Evolutionary conservation across 2,329 filamentous ascomycete species (phyloP).

Genomic region (Scytalidium sp.): DNA sequence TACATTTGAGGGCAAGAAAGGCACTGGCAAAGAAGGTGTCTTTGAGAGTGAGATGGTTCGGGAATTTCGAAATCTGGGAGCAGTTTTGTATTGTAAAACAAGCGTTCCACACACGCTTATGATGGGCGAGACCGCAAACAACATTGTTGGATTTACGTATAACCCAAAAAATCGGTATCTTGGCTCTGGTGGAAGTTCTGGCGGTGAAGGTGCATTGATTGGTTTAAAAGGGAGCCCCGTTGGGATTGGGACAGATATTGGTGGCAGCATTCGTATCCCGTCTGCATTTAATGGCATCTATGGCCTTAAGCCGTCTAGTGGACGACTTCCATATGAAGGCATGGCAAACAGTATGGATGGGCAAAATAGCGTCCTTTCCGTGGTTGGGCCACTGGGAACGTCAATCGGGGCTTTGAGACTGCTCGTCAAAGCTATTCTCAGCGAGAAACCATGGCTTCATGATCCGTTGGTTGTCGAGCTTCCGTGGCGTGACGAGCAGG

Average conservation of each 20-base stretch:
- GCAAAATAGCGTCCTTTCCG: constrained; percentile 59
- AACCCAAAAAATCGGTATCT: constrained; percentile 28
- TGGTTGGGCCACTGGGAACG: constrained; percentile 60
- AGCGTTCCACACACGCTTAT: constrained; percentile 37
- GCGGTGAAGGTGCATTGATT: constrained; percentile 30
- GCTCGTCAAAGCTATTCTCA: constrained; percentile 53
- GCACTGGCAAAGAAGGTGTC: constrained; percentile 44
- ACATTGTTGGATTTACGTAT: constrained; percentile 37
- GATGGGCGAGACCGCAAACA: constrained; percentile 39
- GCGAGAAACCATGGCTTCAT: constrained; percentile 59
- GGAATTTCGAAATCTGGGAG: constrained; percentile 36
- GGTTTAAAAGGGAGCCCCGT: constrained; percentile 26
- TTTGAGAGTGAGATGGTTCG: constrained; percentile 47
- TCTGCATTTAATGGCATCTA: constrained; percentile 35
- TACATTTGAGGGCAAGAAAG: constrained; percentile 52
- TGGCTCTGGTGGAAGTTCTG: constrained; percentile 25
- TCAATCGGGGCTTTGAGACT: constrained; percentile 52
- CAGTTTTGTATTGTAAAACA: constrained; percentile 38
- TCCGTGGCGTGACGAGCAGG: constrained; percentile 55
- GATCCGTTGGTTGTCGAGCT: constrained; percentile 65
- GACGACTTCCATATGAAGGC: constrained; percentile 45
- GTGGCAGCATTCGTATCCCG: constrained; percentile 31
- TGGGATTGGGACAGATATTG: constrained; percentile 30
- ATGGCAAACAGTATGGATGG: constrained; percentile 59
- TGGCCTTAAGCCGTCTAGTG: constrained; percentile 33